Evolutionary conservation across 2,329 filamentous ascomycete species (phyloP).

Genomic region (Alternaria viburni): DNA sequence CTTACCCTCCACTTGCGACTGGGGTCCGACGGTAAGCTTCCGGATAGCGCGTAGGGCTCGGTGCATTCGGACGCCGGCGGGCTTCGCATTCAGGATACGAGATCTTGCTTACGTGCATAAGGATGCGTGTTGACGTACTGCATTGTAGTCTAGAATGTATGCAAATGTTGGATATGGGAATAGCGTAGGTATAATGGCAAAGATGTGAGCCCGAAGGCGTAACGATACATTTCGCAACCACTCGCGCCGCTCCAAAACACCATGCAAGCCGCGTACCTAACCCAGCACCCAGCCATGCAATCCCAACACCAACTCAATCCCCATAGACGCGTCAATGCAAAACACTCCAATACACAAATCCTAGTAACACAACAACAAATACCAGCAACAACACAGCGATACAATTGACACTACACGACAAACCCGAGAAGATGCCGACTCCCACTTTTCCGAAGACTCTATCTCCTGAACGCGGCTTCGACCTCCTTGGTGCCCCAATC

Average conservation of each 20-base stretch:
- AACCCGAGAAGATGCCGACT: slow-evolving; percentile 18
- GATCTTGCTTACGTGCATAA: slow-evolving; percentile 1
- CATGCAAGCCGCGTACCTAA: background rate
- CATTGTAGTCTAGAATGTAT: background rate
- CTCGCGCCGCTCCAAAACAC: background rate
- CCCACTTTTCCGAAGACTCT: slow-evolving; percentile 23
- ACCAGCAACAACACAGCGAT: background rate
- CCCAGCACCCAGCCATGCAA: background rate
- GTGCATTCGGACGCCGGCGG: slow-evolving; percentile 7
- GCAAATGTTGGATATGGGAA: background rate
- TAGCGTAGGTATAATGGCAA: background rate
- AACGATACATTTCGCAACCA: background rate
- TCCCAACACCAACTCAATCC: background rate
- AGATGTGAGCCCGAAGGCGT: background rate
- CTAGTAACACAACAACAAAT: background rate
- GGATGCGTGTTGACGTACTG: background rate
- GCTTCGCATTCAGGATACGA: background rate
- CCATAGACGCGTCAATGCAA: background rate
- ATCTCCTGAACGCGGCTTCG: slow-evolving; percentile 38
- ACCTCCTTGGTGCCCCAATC: slow-evolving; percentile 45
- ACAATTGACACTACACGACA: background rate
- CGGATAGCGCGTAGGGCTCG: background rate
- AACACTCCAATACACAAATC: slow-evolving; percentile 4
- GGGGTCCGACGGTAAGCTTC: background rate
- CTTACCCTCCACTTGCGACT: background rate